These are phyloP conservation scores for Parmelia sp. DNA, from an alignment of 495 filamentous ascomycete species.

Conservation along the genomic window DNA sequence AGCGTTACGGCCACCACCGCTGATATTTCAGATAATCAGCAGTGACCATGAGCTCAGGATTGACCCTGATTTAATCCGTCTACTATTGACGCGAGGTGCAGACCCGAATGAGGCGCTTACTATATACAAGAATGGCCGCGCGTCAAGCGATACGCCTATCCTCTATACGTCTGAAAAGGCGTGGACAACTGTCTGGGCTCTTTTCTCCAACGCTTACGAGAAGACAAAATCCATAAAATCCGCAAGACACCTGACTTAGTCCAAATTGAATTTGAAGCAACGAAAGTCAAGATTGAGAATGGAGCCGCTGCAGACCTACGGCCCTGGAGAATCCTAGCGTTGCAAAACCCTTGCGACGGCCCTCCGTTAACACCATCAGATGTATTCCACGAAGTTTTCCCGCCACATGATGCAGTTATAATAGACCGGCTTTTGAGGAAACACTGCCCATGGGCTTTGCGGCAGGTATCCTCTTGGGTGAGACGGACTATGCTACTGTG, in stretches of 20 bases:
- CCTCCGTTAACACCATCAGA: conserved; percentile 2
- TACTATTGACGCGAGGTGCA: conserved; percentile 6
- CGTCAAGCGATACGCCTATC: background rate
- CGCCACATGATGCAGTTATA: background rate
- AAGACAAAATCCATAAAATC: background rate
- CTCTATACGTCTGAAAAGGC: background rate
- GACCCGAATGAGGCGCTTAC: background rate
- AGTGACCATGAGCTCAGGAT: background rate
- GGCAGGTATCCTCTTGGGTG: background rate
- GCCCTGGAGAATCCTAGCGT: conserved; percentile 1
- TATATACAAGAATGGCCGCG: no score
- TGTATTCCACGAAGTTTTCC: conserved; percentile 6
- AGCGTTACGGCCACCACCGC: background rate
- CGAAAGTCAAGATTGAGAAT: conserved; percentile 6
- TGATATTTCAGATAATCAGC: accelerated
- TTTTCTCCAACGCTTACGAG: background rate
- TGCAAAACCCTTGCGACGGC: background rate
- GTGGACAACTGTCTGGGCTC: conserved; percentile 1
- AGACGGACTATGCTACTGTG: background rate
- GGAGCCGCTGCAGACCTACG: conserved; percentile 1
- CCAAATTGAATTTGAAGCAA: background rate
- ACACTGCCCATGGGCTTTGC: background rate
- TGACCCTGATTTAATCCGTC: background rate
- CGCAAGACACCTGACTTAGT: background rate
- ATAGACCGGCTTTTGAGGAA: background rate